These are phyloP conservation scores for Heritiera fomes DNA, from an alignment of 345 rosid species.

Conservation along the genomic window DNA sequence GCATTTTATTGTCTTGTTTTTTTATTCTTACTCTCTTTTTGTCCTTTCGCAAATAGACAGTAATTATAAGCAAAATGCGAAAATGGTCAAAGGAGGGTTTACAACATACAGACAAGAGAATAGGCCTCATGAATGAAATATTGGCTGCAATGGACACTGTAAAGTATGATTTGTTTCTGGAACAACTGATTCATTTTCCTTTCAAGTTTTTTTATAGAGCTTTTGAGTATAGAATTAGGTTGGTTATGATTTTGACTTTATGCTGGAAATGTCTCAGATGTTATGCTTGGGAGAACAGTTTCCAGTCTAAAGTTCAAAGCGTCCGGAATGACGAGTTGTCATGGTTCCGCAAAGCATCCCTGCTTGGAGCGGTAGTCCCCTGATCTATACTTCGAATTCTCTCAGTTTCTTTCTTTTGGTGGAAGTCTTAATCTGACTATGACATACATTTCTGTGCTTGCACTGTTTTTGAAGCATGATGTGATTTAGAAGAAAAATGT, in stretches of 20 bases:
- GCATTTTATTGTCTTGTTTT: not conserved
- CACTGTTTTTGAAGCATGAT: not conserved
- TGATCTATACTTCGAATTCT: slow-evolving; percentile 20
- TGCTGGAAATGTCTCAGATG: slow-evolving; percentile 55
- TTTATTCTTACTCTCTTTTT: not conserved
- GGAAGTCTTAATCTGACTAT: not conserved
- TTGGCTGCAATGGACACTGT: slow-evolving; percentile 99
- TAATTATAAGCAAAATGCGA: slow-evolving; percentile 87
- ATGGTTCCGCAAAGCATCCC: slow-evolving; percentile 92
- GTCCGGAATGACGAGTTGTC: slow-evolving; percentile 86
- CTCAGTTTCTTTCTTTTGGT: not conserved
- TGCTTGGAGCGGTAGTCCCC: slow-evolving; percentile 81
- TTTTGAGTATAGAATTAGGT: not conserved
- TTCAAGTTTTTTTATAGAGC: not conserved
- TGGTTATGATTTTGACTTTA: not conserved
- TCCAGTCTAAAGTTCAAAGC: slow-evolving; percentile 79
- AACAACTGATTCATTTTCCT: not conserved
- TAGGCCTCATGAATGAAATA: slow-evolving; percentile 96
- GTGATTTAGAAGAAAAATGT: slow-evolving; percentile 5
- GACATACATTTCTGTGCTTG: not conserved
- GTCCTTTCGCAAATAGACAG: slow-evolving; percentile 52
- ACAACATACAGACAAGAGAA: slow-evolving; percentile 96
- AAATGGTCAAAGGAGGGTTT: slow-evolving; percentile 89
- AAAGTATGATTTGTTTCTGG: slow-evolving; percentile 57
- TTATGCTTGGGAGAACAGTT: slow-evolving; percentile 98